Evolutionary conservation across 495 filamentous ascomycete genomes (phyloP), one percentile per base, ranked within the genome.

Genomic region (Xylaria telfairii): DNA sequence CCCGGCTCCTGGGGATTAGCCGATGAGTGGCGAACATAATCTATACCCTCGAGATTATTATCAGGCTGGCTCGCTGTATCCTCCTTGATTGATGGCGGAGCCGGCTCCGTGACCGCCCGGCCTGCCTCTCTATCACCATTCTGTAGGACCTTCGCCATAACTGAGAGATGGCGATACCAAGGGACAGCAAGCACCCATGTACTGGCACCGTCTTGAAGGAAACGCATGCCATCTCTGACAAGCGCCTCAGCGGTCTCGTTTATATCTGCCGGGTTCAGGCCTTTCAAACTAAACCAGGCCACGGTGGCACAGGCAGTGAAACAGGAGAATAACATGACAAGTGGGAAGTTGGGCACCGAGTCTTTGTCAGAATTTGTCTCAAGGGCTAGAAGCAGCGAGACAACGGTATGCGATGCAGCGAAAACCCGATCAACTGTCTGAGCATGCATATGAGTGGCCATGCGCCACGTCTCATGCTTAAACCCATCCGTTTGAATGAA

Each of bases 251-350:
- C 83, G 7, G 83, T 82, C 72, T 85, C 83, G 60, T 80, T 82
- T 32, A 81, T 81, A 39, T 83, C 83, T 28, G 76, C 68, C 0
- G 84, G 84, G 0, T 83, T 82, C 28, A 86, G 70, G 1, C 84
- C 83, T 71, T 85, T 86, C 65, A 86, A 76, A 12, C 81, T 81
- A 19, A 86, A 83, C 72, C 84, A 86, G 53, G 84, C 84, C 24
- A 85, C 81, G 2, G 84, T 86, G 5, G 83, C 84, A 26, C 84
- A 82, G 6, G 84, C 84, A 0, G 83, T 86, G 68, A 86, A 86
- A 63, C 83, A 83, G 1, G 83, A 83, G 69, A 86, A 86, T 46
- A 85, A 76, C 84, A 86, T 86, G 64, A 86, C 84, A 30, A 86
- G 80, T 8, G 84, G 83, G 70, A 85, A 85, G 73, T 82, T 85